Base-by-base conservation (phyloP, 1,139 yeast genomes). In the Spathaspora sp. region DNA sequence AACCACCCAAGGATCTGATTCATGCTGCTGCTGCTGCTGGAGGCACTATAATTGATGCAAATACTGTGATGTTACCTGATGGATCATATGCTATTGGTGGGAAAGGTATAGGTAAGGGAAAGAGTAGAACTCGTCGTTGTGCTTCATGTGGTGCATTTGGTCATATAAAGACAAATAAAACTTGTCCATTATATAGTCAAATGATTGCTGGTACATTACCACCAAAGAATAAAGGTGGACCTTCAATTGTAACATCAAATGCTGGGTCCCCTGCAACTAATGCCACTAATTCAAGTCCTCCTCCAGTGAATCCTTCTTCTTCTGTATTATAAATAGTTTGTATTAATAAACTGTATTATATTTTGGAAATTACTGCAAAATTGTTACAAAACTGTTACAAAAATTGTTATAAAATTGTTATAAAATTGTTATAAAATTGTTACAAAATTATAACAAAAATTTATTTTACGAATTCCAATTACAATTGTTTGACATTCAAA, bases 91-190 rank as follows among this genome's bases (percentile, higher is more conserved):
- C 78, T 2, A 63, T 77, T 43, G 78, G 81, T 33, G 86, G 85
- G 11, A 81, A 80, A 54, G 88, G 86, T 37, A 79, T 81, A 43
- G 88, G 89, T 13, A 85, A 84, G 59, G 87, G 86, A 7, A 89
- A 88, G 60, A 82, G 90, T 47, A 88, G 88, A 1, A 84, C 88
- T 7, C 75, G 98, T 61, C 80, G 89, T 59, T 93, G 98, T 69
- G 90, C 95, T 4, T 86, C 95, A 1, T 93, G 98, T 75, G 98
- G 98, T 24, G 95, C 93, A 3, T 78, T 87, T 56, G 99, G 98
- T 0, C 99, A 93, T 64, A 93, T 91, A 52, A 78, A 95, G 60
- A 91, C 98, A 8, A 90, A 89, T 64, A 86, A 86, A 61, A 70
- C 89, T 1, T 91, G 98, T 67, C 98, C 98, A n/a, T 75, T 90